Conservation (phyloP, 352 stramenopile species). For the Pythium guiyangense region DNA sequence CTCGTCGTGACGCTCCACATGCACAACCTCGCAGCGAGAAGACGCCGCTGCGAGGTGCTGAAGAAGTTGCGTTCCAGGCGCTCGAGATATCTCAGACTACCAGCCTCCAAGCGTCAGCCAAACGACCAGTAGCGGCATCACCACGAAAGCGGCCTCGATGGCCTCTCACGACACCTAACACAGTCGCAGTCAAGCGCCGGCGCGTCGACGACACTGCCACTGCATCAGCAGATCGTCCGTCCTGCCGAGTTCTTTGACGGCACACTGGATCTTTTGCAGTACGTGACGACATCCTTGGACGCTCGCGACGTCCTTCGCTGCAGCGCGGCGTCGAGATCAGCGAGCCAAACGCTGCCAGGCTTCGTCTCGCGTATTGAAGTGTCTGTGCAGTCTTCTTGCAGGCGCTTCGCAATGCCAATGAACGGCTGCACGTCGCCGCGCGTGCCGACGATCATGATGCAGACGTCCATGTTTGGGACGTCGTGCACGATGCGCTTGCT, state of each 20-base stretch:
- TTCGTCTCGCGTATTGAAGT: conserved; percentile 35
- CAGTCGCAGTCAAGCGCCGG: neutral
- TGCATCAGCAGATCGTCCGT: neutral
- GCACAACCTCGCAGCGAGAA: conserved; percentile 38
- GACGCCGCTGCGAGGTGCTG: conserved; percentile 23
- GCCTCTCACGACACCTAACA: neutral
- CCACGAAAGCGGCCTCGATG: too few species aligned
- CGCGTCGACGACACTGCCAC: neutral
- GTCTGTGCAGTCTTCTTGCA: conserved; percentile 47
- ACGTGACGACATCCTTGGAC: conserved; percentile 37
- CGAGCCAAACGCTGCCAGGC: conserved; percentile 23
- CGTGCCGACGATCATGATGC: conserved; percentile 91
- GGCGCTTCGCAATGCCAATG: conserved; percentile 76
- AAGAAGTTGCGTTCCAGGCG: conserved; percentile 8
- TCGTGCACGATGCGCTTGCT: conserved; percentile 6
- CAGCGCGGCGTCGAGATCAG: conserved; percentile 26
- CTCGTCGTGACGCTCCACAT: conserved; percentile 62
- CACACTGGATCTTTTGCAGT: conserved; percentile 35
- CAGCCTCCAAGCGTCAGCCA: too few species aligned
- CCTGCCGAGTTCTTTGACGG: conserved; percentile 38
- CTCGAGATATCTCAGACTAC: neutral
- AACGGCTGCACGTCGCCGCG: conserved; percentile 86
- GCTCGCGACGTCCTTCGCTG: conserved; percentile 28
- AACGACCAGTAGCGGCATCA: too few species aligned
- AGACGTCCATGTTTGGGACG: conserved; percentile 54